Base-by-base conservation (phyloP, 495 filamentous ascomycete species). In the Aspergillus panamensis region DNA sequence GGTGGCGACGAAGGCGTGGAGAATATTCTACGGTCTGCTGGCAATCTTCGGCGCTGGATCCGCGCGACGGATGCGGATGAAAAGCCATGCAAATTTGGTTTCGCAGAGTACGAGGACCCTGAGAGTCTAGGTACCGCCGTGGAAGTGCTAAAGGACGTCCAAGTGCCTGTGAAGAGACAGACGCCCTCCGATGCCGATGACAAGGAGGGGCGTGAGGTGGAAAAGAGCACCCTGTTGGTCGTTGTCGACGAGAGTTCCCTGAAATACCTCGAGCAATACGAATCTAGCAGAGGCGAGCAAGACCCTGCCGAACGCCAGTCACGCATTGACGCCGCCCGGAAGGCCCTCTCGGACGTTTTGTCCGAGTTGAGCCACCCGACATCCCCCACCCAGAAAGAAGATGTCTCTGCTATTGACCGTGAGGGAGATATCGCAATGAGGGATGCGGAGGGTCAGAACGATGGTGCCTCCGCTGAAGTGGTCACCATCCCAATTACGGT, bases 71-170 rank as follows among this genome's bases (percentile, higher is more conserved):
- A 94, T 72, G 86, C 89, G 32, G 87, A 95, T 62, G 84, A 87
- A 49, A 96, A 95, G 77, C 84, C 85, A 47, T 89, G 87, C 68
- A 84, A 85, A 53, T 97, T 97, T 76, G 95, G 94, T 37, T 97
- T 99, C 75, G 94, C 92, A 58, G 92, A 97, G 75, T 99, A 88
- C 74, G 93, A 96, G 58, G 92, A 97, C 74, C 84, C 87, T 32
- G 89, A 96, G 69, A 92, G 91, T 63, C 80, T 99, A 62, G 85
- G 85, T 74, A 86, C 86, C 50, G 94, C 93, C 54, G 86, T 91
- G 55, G 91, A 96, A 73, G 84, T 93, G 47, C 82, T 97, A 66
- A 87, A 84, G 74, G 87, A 92, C 66, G 79, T 98, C 54, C 81
- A 95, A 72, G 86, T 97, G 48, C 95, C 94, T 56, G 75, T 87